phyloP scores from a whole-genome alignment of 768 basidiomycete genomes.

The Agrocybe pediades region DNA sequence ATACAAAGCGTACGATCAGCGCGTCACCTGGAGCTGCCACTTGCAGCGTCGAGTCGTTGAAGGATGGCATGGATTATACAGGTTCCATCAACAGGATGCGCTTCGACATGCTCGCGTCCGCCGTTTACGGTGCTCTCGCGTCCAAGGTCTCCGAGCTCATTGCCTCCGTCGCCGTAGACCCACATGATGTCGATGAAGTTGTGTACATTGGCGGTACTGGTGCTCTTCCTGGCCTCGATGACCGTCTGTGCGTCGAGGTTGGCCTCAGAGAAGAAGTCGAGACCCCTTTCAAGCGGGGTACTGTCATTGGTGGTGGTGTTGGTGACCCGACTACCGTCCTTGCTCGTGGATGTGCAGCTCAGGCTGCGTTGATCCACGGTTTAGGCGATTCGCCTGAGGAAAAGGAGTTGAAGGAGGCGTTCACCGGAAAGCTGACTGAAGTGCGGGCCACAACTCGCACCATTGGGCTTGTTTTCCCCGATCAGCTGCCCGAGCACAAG shows the following conservation, averaged over 20 bases:
- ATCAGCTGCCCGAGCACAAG: slow-evolving; percentile 33
- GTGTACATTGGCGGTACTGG: slow-evolving; percentile 80
- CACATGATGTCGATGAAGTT: slow-evolving; percentile 74
- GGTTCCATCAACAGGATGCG: slow-evolving; percentile 56
- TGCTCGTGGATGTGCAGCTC: slow-evolving; percentile 74
- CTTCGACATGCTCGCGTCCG: slow-evolving; percentile 62
- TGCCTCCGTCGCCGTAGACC: slow-evolving; percentile 51
- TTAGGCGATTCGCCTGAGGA: slow-evolving; percentile 50
- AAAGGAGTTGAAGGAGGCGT: slow-evolving; percentile 52
- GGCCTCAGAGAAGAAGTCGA: slow-evolving; percentile 64
- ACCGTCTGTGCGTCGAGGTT: slow-evolving; percentile 43
- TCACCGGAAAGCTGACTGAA: slow-evolving; percentile 36
- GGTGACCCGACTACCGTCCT: slow-evolving; percentile 81
- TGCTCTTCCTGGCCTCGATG: slow-evolving; percentile 74
- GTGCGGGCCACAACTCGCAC: slow-evolving; percentile 60
- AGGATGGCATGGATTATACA: slow-evolving; percentile 91
- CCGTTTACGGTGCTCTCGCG: slow-evolving; percentile 61
- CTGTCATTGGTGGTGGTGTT: slow-evolving; percentile 68
- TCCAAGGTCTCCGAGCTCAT: slow-evolving; percentile 55
- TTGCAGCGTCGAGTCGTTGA: slow-evolving; percentile 91
- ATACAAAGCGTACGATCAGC: slow-evolving; percentile 90
- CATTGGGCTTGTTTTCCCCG: slow-evolving; percentile 69
- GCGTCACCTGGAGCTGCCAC: slow-evolving; percentile 87
- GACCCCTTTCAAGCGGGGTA: slow-evolving; percentile 67
- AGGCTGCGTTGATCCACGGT: slow-evolving; percentile 62